A percentile compares a stretch with the other conserved stretches of the same genome.
phyloP scores from a whole-genome alignment of 352 stramenopile species.

The Pythium utonaiense region DNA sequence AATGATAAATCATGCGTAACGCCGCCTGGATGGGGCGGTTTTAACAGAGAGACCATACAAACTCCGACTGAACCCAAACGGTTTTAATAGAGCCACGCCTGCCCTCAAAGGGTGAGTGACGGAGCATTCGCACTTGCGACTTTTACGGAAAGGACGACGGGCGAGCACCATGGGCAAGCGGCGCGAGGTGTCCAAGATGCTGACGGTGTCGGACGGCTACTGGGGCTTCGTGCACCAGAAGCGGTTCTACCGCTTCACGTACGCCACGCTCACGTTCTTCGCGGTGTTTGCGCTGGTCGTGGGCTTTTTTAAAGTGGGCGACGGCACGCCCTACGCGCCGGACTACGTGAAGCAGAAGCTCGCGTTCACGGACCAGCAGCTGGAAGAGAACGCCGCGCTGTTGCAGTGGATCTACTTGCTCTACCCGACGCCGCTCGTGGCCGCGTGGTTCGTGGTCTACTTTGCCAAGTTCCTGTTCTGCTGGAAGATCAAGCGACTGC shows the following conservation, averaged over 20 bases:
- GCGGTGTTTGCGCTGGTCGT: constrained; percentile 74
- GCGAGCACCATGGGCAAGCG: constrained; percentile 49
- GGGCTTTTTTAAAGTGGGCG: constrained; percentile 66
- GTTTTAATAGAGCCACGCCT: background rate
- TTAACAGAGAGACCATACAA: constrained; percentile 11
- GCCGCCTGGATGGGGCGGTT: background rate
- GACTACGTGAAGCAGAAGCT: constrained; percentile 41
- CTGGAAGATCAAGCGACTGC: constrained; percentile 71
- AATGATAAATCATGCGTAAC: background rate
- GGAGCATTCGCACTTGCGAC: too few relatives aligned
- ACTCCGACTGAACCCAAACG: background rate
- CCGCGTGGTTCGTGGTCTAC: constrained; percentile 75
- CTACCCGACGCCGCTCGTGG: constrained; percentile 61
- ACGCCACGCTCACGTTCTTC: constrained; percentile 71
- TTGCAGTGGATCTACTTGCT: constrained; percentile 74
- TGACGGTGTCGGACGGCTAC: constrained; percentile 70
- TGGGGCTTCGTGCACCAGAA: constrained; percentile 75
- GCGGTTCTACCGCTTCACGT: constrained; percentile 70
- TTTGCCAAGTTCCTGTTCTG: constrained; percentile 80
- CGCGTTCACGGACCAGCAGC: constrained; percentile 47
- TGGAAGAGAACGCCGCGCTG: constrained; percentile 73
- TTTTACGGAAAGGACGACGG: background rate
- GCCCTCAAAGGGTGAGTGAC: too few relatives aligned
- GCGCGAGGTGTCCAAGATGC: constrained; percentile 60
- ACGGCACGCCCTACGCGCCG: constrained; percentile 44